phyloP scores from a whole-genome alignment of 805 yeast genomes.

The Hanseniaspora lachancei region DNA sequence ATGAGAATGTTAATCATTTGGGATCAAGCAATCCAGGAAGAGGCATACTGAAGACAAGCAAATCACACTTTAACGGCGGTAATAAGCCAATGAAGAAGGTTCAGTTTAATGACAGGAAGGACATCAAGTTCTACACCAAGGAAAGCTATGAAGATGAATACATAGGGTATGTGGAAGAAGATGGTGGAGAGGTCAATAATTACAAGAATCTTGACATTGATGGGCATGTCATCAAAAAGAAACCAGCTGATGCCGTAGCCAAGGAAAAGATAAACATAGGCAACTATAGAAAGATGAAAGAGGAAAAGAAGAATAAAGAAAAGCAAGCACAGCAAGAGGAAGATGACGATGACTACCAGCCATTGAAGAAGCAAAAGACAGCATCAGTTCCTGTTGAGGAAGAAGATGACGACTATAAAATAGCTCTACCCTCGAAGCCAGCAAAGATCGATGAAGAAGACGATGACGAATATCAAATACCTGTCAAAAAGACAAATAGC shows the following conservation, averaged over 20 bases:
- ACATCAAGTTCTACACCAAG: background rate
- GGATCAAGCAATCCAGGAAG: background rate
- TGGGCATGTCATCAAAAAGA: background rate
- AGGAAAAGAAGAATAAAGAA: background rate
- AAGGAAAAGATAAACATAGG: background rate
- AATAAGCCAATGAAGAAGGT: background rate
- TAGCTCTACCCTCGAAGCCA: background rate
- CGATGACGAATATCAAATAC: constrained; percentile 5
- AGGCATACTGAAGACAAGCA: background rate
- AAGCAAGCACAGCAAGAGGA: background rate
- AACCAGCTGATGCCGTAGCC: background rate
- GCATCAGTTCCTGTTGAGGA: background rate
- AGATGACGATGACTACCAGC: constrained; percentile 9
- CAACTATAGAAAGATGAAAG: constrained; percentile 1
- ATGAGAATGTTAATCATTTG: background rate
- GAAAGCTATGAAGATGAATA: constrained; percentile 1
- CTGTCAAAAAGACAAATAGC: background rate
- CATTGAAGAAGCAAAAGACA: background rate
- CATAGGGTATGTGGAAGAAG: background rate
- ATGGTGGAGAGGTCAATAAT: background rate
- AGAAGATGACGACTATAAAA: background rate
- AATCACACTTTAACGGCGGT: background rate
- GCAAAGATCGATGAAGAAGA: background rate
- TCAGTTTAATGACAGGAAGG: background rate
- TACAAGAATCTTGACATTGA: background rate